These are phyloP conservation scores for Apiotrichum akiyoshidainum DNA, from an alignment of 1,284 basidiomycete species.

Conservation along the genomic window DNA sequence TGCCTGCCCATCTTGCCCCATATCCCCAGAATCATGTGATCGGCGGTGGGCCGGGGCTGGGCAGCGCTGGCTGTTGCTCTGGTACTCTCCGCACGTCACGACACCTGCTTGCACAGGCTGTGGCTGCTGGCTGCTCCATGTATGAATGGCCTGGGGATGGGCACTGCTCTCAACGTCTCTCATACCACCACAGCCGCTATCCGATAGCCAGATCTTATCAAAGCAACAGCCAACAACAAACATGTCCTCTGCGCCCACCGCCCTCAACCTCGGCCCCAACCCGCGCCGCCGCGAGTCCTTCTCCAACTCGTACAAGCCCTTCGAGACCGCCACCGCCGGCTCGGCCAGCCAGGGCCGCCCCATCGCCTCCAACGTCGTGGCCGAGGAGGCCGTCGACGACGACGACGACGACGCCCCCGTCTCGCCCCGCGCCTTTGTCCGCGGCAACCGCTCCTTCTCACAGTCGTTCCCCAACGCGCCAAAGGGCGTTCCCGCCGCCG, in stretches of 20 bases:
- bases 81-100: no score
- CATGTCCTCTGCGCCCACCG: background rate
- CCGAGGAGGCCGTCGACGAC: slow-evolving; percentile 3
- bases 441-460: slow-evolving; percentile 6
- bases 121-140: no score
- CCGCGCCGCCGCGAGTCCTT: slow-evolving; percentile 9
- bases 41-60: no score
- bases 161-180: no score
- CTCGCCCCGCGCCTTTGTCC: slow-evolving; percentile 2
- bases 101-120: no score
- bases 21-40: no score
- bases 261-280: slow-evolving; percentile 5
- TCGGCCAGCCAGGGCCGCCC: background rate
- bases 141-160: no score
- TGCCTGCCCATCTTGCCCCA: no score
- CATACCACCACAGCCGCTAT: no score
- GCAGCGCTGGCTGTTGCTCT: no score
- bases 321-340: background rate
- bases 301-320: slow-evolving; percentile 7
- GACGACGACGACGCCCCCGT: background rate
- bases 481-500: background rate
- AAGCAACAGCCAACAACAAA: background rate
- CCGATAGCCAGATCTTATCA: background rate
- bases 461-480: background rate
- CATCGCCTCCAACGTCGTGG: background rate